These are phyloP conservation scores for Colletotrichum sp. DNA, from an alignment of 2,329 filamentous ascomycete species.

Conservation along the genomic window DNA sequence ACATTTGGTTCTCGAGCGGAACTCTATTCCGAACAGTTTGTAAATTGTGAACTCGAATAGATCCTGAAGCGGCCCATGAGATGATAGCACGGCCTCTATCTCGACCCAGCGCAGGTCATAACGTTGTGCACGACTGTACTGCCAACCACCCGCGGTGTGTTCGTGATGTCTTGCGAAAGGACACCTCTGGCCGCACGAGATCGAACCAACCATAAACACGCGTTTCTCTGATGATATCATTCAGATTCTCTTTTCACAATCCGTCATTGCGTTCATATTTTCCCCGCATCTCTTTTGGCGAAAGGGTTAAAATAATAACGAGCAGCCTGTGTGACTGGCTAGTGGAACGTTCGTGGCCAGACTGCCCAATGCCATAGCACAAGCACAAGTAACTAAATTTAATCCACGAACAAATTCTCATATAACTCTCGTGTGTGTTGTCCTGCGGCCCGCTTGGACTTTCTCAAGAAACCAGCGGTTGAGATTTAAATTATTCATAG, in stretches of 20 bases:
- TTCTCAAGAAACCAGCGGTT: not conserved
- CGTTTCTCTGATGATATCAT: not conserved
- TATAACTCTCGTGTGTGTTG: not conserved
- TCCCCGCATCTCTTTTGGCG: not conserved
- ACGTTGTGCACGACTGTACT: not conserved
- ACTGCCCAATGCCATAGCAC: not conserved
- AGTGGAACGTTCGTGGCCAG: not conserved
- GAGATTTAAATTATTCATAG: not conserved
- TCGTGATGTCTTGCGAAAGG: not conserved
- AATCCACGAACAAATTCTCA: not conserved
- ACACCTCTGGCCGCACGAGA: not conserved
- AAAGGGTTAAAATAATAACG: not conserved
- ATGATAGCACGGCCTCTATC: not conserved
- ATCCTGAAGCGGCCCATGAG: too few relatives aligned
- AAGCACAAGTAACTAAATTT: not conserved
- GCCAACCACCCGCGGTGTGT: not conserved
- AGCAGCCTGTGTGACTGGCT: not conserved
- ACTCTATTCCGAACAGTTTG: not conserved
- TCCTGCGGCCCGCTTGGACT: not conserved
- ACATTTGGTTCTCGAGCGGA: not conserved
- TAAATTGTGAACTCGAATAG: not conserved
- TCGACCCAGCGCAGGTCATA: not conserved
- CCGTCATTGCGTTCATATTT: not conserved
- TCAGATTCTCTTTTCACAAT: not conserved
- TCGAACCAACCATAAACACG: not conserved